A percentile compares a stretch with the other conserved stretches of the same genome.
Evolutionary conservation across 2,329 filamentous ascomycete species (phyloP).

Genomic region (Claviceps spartinae): DNA sequence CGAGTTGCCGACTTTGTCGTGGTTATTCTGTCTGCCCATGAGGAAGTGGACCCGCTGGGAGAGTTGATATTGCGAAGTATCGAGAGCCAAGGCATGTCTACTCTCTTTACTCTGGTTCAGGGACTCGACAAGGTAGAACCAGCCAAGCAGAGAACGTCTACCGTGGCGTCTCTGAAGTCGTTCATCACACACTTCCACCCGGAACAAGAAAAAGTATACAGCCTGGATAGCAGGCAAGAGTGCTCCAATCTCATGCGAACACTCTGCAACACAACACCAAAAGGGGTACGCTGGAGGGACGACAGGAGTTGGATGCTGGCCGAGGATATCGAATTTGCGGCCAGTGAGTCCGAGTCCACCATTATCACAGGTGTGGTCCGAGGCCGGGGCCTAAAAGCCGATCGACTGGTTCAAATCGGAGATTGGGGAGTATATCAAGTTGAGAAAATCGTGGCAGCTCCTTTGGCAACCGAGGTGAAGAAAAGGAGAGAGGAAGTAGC

Average conservation of each 20-base stretch:
- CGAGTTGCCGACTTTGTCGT: slow-evolving; percentile 84
- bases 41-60: slow-evolving; percentile 73
- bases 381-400: slow-evolving; percentile 75
- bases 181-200: slow-evolving; percentile 94
- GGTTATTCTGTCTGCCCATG: slow-evolving; percentile 66
- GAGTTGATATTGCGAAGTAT: slow-evolving; percentile 76
- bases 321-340: slow-evolving; percentile 64
- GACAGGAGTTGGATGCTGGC: slow-evolving; percentile 91
- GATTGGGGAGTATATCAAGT: slow-evolving; percentile 93
- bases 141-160: slow-evolving; percentile 61
- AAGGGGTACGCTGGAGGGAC: slow-evolving; percentile 90
- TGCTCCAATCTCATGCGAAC: slow-evolving; percentile 83
- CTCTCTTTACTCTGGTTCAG: slow-evolving; percentile 74
- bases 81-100: slow-evolving; percentile 89
- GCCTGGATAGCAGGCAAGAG: slow-evolving; percentile 77
- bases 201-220: slow-evolving; percentile 80
- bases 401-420: slow-evolving; percentile 79
- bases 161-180: slow-evolving; percentile 73
- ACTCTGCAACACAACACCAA: slow-evolving; percentile 81
- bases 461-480: slow-evolving; percentile 41
- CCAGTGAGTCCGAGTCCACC: slow-evolving; percentile 46
- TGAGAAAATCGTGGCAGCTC: slow-evolving; percentile 71
- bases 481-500: slow-evolving; percentile 54
- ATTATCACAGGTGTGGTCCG: slow-evolving; percentile 74
- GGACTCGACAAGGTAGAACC: slow-evolving; percentile 66